Percentiles rank a stretch among this genome's conserved stretches.
Conservation (phyloP, 352 stramenopile species). For the Pythium folliculosum region DNA sequence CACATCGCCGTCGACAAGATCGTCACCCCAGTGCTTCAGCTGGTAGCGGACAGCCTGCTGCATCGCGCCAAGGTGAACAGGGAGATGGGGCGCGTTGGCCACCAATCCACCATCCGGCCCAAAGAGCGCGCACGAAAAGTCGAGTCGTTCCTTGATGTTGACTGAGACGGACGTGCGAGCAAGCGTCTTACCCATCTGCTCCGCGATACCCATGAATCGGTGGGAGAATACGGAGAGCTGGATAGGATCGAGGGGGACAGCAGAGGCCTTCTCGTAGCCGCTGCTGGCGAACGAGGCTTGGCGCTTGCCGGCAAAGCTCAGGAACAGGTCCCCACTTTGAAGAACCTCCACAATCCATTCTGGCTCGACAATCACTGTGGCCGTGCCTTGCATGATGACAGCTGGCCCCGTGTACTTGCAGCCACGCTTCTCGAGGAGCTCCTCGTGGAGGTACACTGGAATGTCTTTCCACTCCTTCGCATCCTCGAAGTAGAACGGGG, state of each 20-base stretch:
- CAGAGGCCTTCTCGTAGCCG: constrained; percentile 34
- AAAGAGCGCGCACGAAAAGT: constrained; percentile 99
- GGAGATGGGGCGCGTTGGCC: constrained; percentile 98
- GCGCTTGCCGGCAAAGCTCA: constrained; percentile 59
- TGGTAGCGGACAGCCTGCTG: constrained; percentile 97
- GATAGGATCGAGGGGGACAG: constrained; percentile 92
- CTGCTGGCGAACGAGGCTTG: constrained; percentile 31
- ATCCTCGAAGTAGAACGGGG: constrained; percentile 79
- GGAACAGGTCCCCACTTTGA: constrained; percentile 94
- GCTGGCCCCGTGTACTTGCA: constrained; percentile 86
- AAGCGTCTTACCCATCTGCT: constrained; percentile 99
- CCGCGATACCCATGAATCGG: constrained; percentile 99
- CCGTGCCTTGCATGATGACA: constrained; percentile 98
- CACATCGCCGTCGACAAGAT: constrained; percentile 96
- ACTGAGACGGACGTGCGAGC: constrained; percentile 96
- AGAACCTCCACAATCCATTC: constrained; percentile 94
- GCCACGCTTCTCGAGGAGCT: constrained; percentile 75
- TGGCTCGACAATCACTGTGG: constrained; percentile 97
- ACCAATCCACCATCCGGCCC: constrained; percentile 97
- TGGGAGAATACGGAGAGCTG: constrained; percentile 97
- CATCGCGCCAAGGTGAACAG: constrained; percentile 99
- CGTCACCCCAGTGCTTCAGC: constrained; percentile 86
- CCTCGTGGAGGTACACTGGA: constrained; percentile 94
- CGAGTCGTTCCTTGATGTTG: constrained; percentile 99
- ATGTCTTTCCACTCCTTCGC: constrained; percentile 80